Conservation (phyloP, 176 grass and related monocot genomes). For the Alopecurus myosuroides region DNA sequence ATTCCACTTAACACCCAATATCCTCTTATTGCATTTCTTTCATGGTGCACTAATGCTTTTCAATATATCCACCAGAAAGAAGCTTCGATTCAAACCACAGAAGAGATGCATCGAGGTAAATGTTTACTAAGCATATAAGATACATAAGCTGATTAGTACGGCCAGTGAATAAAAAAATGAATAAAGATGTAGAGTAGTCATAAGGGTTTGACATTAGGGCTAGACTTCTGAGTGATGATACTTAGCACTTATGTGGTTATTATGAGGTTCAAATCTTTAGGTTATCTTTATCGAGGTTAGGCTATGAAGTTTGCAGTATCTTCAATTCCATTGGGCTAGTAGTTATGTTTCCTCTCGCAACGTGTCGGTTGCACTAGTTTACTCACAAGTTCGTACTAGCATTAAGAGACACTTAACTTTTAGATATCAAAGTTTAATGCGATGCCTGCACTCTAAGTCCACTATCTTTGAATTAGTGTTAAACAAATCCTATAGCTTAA, state of each 20-base stretch:
- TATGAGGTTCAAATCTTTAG: conserved; percentile 4
- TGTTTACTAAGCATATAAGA: neutral
- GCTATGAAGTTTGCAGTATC: conserved; percentile 16
- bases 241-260: neutral
- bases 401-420: conserved; percentile 28
- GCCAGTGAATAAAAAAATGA: neutral
- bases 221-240: neutral
- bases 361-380: conserved; percentile 35
- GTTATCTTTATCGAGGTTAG: conserved; percentile 20
- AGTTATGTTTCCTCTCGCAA: conserved; percentile 29
- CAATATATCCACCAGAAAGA: neutral
- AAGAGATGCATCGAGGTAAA: neutral
- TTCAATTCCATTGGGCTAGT: conserved; percentile 14
- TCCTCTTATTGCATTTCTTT: neutral
- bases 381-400: conserved; percentile 29
- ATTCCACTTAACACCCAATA: conserved; percentile 2
- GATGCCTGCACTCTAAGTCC: conserved; percentile 47
- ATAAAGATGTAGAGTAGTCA: conserved; percentile 32
- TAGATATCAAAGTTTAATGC: conserved; percentile 28
- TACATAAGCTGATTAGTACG: neutral
- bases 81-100: neutral
- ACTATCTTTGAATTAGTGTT: conserved; percentile 30
- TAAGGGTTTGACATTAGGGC: conserved; percentile 41
- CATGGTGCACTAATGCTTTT: neutral
- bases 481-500: conserved; percentile 30